These are phyloP conservation scores for Saccharomycopsis schoenii DNA, from an alignment of 805 yeast species.

Conservation along the genomic window DNA sequence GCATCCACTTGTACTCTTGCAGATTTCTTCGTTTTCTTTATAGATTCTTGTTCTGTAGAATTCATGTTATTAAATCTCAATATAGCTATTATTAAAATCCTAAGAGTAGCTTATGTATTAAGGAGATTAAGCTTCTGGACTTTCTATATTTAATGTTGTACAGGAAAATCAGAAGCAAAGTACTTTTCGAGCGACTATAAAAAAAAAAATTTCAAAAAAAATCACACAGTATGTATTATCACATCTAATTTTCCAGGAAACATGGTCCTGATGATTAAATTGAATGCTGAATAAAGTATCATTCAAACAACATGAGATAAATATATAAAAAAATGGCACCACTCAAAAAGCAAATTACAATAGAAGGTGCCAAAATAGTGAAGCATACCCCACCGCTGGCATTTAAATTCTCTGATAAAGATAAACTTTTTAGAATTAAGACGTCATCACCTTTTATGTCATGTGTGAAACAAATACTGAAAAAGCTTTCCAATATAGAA, in stretches of 20 bases:
- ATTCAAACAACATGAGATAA: neutral
- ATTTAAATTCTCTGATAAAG: slow-evolving; percentile 34
- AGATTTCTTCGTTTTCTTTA: slow-evolving; percentile 27
- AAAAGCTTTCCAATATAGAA: slow-evolving; percentile 30
- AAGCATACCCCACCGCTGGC: slow-evolving; percentile 46
- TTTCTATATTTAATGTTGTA: no score
- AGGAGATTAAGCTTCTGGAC: neutral
- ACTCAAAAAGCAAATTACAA: neutral
- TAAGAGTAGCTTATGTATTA: no score
- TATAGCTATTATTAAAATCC: no score
- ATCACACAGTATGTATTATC: no score
- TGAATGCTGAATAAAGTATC: no score
- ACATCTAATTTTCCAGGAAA: no score
- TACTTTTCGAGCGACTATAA: no score
- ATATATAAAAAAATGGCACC: neutral
- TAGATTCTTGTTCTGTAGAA: neutral
- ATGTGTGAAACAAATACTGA: slow-evolving; percentile 55
- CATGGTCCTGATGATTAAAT: no score
- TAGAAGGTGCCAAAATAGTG: slow-evolving; percentile 25
- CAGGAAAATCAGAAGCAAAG: no score
- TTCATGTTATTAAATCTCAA: neutral
- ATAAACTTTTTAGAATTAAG: slow-evolving; percentile 48
- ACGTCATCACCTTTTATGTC: slow-evolving; percentile 62
- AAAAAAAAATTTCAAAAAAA: no score
- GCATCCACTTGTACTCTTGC: slow-evolving; percentile 74